A percentile compares a stretch with the other conserved stretches of the same genome.
Evolutionary conservation across 768 basidiomycete species (phyloP).

Genomic region (Leccinum ochraceum): DNA sequence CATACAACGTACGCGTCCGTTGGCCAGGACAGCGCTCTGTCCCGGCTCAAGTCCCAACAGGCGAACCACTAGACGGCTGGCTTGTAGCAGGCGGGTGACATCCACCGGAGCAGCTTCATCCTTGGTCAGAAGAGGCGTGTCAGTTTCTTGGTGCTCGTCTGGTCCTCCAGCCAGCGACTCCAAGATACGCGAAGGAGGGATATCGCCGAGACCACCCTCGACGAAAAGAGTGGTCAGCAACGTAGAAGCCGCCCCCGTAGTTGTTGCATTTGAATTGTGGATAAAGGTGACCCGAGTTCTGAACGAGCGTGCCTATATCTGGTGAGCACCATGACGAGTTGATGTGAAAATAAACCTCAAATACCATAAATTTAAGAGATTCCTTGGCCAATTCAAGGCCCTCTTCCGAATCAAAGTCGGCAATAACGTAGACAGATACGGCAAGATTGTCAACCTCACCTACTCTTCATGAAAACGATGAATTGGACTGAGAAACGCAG

Average conservation of each 20-base stretch:
- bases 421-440: constrained; percentile 64
- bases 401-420: constrained; percentile 68
- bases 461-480: constrained; percentile 12
- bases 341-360: constrained; percentile 17
- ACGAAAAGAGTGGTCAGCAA: constrained; percentile 52
- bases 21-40: constrained; percentile 66
- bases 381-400: constrained; percentile 64
- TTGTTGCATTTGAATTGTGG: constrained; percentile 56
- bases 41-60: constrained; percentile 62
- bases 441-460: constrained; percentile 28
- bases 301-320: constrained; percentile 43
- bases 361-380: constrained; percentile 65
- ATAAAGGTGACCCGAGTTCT: constrained; percentile 71
- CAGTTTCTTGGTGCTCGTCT: constrained; percentile 9
- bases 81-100: constrained; percentile 39
- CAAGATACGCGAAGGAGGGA: constrained; percentile 18
- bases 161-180: constrained; percentile 8
- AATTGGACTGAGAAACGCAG: neutral
- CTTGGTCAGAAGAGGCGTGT: constrained; percentile 42
- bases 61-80: constrained; percentile 49
- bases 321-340: neutral
- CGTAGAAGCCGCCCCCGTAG: constrained; percentile 37
- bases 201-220: constrained; percentile 38
- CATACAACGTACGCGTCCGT: constrained; percentile 70
- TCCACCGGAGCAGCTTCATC: constrained; percentile 31